phyloP scores from a whole-genome alignment of 768 basidiomycete species.

The Rickenella mellea region DNA sequence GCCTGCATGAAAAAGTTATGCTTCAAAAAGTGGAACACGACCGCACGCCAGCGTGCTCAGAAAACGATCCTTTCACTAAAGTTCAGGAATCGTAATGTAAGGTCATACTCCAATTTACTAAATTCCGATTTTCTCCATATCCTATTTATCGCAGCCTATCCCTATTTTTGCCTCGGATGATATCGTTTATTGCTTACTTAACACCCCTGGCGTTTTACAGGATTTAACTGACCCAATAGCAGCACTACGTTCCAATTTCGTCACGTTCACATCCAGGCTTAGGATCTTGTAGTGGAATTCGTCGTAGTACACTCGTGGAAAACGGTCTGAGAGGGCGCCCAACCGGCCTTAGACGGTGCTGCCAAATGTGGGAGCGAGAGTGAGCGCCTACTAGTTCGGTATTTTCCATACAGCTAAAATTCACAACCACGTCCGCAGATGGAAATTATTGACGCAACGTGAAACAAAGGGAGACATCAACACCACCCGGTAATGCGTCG shows the following conservation, averaged over 20 bases:
- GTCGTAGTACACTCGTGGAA: slow-evolving; percentile 51
- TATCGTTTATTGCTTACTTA: slow-evolving; percentile 20
- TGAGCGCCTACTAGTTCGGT: slow-evolving; percentile 63
- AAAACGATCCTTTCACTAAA: no score
- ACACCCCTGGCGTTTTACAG: slow-evolving; percentile 50
- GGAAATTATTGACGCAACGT: slow-evolving; percentile 45
- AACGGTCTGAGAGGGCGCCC: slow-evolving; percentile 52
- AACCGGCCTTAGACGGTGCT: slow-evolving; percentile 35
- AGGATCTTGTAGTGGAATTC: not conserved
- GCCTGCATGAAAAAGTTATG: no score
- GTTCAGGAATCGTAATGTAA: no score
- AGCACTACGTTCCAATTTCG: slow-evolving; percentile 19
- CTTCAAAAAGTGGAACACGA: no score
- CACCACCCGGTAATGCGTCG: no score
- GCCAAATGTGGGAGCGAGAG: slow-evolving; percentile 39
- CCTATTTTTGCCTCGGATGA: slow-evolving; percentile 11
- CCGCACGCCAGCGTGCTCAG: no score
- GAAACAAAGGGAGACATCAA: slow-evolving; percentile 42
- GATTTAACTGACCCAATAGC: slow-evolving; percentile 68
- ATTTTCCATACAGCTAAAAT: slow-evolving; percentile 76
- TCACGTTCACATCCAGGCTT: slow-evolving; percentile 2
- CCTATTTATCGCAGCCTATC: slow-evolving; percentile 14
- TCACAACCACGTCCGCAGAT: slow-evolving; percentile 58
- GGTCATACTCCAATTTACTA: no score
- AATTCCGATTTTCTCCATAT: slow-evolving; percentile 15